phyloP scores from a whole-genome alignment of 495 filamentous ascomycete genomes.

The Penicillium cataractarum region DNA sequence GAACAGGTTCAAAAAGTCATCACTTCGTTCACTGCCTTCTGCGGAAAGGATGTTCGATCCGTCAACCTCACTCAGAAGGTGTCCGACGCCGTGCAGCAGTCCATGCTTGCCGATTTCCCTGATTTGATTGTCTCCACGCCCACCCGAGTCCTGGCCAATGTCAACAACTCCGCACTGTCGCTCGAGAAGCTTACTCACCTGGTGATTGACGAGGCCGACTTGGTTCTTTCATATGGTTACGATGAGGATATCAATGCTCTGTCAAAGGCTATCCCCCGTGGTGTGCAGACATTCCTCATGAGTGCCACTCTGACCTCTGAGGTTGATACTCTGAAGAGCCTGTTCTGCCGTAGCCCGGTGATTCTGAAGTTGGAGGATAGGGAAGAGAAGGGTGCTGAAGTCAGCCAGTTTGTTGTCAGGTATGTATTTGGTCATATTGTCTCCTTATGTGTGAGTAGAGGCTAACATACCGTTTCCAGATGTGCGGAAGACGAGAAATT shows the following conservation, averaged over 20 bases:
- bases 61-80: conserved; percentile 88
- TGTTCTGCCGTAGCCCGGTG: conserved; percentile 83
- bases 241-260: conserved; percentile 84
- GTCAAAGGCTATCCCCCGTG: conserved; percentile 74
- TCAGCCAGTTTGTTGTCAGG: conserved; percentile 87
- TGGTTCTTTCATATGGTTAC: conserved; percentile 94
- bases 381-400: conserved; percentile 69
- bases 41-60: conserved; percentile 76
- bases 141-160: conserved; percentile 68
- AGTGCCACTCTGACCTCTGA: conserved; percentile 89
- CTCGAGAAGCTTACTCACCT: conserved; percentile 73
- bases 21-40: conserved; percentile 74
- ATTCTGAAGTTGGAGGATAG: conserved; percentile 76
- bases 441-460: not conserved
- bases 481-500: conserved; percentile 98
- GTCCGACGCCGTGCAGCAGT: conserved; percentile 80
- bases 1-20: conserved; percentile 81
- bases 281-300: conserved; percentile 89
- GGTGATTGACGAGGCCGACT: conserved; percentile 93
- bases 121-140: conserved; percentile 92
- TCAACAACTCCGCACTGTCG: conserved; percentile 69
- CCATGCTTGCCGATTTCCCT: conserved; percentile 82
- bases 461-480: conserved; percentile 41
- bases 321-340: conserved; percentile 78
- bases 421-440: conserved; percentile 25